A percentile compares a stretch with the other conserved stretches of the same genome.
These are phyloP conservation scores for Colletotrichum truncatum DNA, from an alignment of 2,329 filamentous ascomycete genomes.

Conservation along the genomic window DNA sequence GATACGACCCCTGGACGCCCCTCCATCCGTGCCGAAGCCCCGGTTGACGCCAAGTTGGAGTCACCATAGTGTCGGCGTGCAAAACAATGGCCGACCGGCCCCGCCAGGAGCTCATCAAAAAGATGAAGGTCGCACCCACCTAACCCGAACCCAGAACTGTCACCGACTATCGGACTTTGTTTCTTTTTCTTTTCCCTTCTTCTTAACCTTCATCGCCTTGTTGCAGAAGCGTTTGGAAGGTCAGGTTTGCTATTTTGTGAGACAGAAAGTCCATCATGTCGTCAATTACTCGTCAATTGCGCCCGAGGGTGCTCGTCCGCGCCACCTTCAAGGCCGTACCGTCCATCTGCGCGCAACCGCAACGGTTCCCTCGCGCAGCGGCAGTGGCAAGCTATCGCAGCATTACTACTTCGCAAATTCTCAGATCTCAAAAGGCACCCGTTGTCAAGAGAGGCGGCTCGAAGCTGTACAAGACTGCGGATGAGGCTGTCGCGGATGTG, in stretches of 20 bases:
- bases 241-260: not conserved
- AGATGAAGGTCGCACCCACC: constrained; percentile 28
- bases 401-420: constrained; percentile 1
- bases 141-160: constrained; percentile 17
- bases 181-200: not conserved
- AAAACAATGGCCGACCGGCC: constrained; percentile 21
- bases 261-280: not conserved
- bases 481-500: constrained; percentile 76
- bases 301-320: constrained; percentile 23
- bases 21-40: not conserved
- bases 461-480: constrained; percentile 64
- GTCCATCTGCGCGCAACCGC: constrained; percentile 14
- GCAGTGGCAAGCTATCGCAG: constrained; percentile 7
- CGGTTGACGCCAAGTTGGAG: not conserved
- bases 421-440: constrained; percentile 22
- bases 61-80: constrained; percentile 1
- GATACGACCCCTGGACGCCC: not conserved
- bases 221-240: not conserved
- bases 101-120: constrained; percentile 17
- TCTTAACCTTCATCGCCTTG: not conserved
- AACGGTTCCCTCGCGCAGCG: constrained; percentile 23
- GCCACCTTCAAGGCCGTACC: constrained; percentile 2
- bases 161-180: constrained; percentile 14
- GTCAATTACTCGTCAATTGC: constrained; percentile 19
- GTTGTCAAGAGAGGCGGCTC: constrained; percentile 44